These are phyloP conservation scores for Melaleuca alternifolia DNA, from an alignment of 345 rosid genomes.

Conservation along the genomic window DNA sequence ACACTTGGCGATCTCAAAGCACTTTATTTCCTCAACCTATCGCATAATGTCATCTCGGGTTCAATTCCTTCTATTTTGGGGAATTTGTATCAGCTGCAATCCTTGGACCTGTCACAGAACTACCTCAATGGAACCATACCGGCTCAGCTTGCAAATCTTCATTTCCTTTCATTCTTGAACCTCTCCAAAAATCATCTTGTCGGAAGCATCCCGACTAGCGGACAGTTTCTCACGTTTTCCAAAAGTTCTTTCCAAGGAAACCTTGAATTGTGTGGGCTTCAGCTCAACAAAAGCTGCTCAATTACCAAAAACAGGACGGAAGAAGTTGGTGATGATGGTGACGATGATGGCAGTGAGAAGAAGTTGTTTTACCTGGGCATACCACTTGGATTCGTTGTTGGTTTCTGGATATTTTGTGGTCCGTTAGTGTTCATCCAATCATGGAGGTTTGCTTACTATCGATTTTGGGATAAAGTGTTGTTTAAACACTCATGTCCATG, in stretches of 20 bases:
- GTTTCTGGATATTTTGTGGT: neutral
- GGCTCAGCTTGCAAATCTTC: slow-evolving; percentile 1
- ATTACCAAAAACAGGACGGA: neutral
- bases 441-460: neutral
- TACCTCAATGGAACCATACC: slow-evolving; percentile 19
- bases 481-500: neutral
- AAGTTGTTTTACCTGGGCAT: neutral
- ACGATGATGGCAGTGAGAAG: neutral
- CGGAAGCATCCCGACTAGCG: slow-evolving; percentile 19
- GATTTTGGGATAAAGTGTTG: neutral
- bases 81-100: slow-evolving; percentile 7
- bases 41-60: slow-evolving; percentile 21
- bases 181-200: slow-evolving; percentile 21
- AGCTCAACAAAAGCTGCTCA: no score
- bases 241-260: neutral
- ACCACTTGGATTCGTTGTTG: neutral
- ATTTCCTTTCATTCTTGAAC: slow-evolving; percentile 20
- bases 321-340: neutral
- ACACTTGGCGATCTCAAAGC: slow-evolving; percentile 1
- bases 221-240: slow-evolving; percentile 17
- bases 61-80: slow-evolving; percentile 15
- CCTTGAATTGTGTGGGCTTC: neutral
- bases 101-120: slow-evolving; percentile 16
- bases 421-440: neutral
- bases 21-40: slow-evolving; percentile 6